Conservation (phyloP, 371 early-diverging fungal species). For the Saksenaea oblongispora region DNA sequence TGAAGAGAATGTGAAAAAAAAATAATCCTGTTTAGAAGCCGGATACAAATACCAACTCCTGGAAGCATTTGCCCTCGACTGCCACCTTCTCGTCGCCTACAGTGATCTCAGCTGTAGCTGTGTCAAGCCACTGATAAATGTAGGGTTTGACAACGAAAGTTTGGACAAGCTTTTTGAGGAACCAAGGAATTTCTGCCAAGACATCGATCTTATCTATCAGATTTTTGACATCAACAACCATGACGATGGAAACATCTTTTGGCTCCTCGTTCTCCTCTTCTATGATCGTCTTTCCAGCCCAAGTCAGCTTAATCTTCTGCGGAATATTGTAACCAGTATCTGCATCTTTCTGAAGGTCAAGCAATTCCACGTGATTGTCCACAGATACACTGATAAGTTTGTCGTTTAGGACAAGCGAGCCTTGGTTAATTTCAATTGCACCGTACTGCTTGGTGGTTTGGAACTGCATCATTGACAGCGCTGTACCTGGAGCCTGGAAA, state of each 20-base stretch:
- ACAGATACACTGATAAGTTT: slow-evolving; percentile 73
- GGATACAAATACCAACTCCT: slow-evolving; percentile 66
- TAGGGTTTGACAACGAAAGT: slow-evolving; percentile 92
- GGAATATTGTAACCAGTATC: slow-evolving; percentile 87
- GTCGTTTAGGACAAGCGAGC: slow-evolving; percentile 68
- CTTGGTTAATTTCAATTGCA: slow-evolving; percentile 72
- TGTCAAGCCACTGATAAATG: slow-evolving; percentile 86
- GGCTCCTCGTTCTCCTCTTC: slow-evolving; percentile 27
- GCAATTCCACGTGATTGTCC: slow-evolving; percentile 65
- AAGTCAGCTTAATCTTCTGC: slow-evolving; percentile 63
- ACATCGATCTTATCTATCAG: slow-evolving; percentile 84
- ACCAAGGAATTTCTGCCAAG: slow-evolving; percentile 84
- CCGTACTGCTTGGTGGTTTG: slow-evolving; percentile 78
- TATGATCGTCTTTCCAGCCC: slow-evolving; percentile 74
- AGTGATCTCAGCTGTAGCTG: slow-evolving; percentile 60
- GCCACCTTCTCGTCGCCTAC: slow-evolving; percentile 67
- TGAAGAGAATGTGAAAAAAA: background rate
- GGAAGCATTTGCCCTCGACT: slow-evolving; percentile 64
- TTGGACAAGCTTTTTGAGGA: slow-evolving; percentile 87
- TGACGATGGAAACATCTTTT: slow-evolving; percentile 62
- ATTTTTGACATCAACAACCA: slow-evolving; percentile 61
- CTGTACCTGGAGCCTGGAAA: slow-evolving; percentile 62
- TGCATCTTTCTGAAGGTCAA: slow-evolving; percentile 53
- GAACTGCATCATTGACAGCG: slow-evolving; percentile 81
- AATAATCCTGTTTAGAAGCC: slow-evolving; percentile 32